Percentiles rank a stretch among this genome's conserved stretches.
Evolutionary conservation across 768 basidiomycete genomes (phyloP).

Genomic region (Multifurca ochricompacta): DNA sequence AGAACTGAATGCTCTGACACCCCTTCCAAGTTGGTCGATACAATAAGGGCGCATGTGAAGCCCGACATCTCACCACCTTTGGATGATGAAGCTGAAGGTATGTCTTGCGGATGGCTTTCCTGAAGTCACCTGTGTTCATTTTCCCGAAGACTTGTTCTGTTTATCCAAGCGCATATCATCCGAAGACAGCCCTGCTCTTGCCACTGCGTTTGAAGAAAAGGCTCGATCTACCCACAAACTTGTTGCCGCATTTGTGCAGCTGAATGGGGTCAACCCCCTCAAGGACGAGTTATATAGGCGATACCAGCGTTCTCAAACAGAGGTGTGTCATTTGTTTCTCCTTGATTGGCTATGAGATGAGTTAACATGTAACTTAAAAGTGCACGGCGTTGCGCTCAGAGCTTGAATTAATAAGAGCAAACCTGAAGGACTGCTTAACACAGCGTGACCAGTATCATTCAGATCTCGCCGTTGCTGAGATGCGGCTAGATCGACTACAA

Average conservation of each 20-base stretch:
- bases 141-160: conserved; percentile 5
- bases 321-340: conserved; percentile 37
- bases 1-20: neutral
- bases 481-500: conserved; percentile 50
- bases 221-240: conserved; percentile 52
- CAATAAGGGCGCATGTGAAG: conserved; percentile 51
- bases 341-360: neutral
- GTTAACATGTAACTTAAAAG: conserved; percentile 30
- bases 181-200: conserved; percentile 22
- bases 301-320: conserved; percentile 48
- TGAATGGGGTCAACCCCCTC: conserved; percentile 30
- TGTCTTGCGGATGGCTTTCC: neutral
- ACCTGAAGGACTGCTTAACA: conserved; percentile 42
- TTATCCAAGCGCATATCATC: conserved; percentile 25
- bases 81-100: conserved; percentile 25
- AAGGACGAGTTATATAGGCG: conserved; percentile 36
- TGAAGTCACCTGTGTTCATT: conserved; percentile 20
- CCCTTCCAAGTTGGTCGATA: conserved; percentile 48
- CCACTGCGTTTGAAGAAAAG: conserved; percentile 44
- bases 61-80: conserved; percentile 42
- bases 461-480: conserved; percentile 50
- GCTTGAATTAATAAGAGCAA: conserved; percentile 40
- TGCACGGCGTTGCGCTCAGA: conserved; percentile 53
- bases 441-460: conserved; percentile 43
- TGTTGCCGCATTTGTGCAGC: conserved; percentile 48